Conservation (phyloP, 2,329 filamentous ascomycete genomes). For the Graphium sp. region DNA sequence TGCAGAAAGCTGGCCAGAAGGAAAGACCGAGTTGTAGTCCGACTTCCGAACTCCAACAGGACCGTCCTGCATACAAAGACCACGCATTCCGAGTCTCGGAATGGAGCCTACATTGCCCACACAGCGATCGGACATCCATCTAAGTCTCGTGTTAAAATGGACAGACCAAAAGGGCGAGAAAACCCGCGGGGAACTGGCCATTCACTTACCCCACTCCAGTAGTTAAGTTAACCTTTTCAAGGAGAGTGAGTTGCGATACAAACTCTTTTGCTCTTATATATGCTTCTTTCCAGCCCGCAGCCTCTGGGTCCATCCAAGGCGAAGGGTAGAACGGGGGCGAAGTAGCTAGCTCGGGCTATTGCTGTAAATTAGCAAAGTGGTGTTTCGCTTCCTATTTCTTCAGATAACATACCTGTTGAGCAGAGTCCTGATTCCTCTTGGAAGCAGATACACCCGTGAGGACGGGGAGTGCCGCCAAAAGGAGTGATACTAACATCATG, state of each 20-base stretch:
- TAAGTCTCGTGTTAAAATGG: conserved; percentile 5
- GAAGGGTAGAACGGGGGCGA: conserved; percentile 62
- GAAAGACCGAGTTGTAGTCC: conserved; percentile 71
- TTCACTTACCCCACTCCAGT: conserved; percentile 66
- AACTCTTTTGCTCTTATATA: conserved; percentile 63
- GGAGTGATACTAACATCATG: no score
- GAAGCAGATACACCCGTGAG: no score
- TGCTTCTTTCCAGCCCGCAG: conserved; percentile 56
- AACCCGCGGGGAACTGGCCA: background rate
- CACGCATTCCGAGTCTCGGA: conserved; percentile 50
- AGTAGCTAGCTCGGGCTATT: conserved; percentile 15
- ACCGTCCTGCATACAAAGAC: conserved; percentile 75
- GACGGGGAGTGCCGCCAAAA: no score
- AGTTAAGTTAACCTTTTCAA: conserved; percentile 89
- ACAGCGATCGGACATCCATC: conserved; percentile 44
- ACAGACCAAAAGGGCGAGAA: no score
- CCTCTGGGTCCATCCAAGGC: conserved; percentile 66
- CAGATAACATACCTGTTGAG: no score
- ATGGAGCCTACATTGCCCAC: conserved; percentile 62
- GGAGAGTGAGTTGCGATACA: conserved; percentile 65
- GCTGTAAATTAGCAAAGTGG: no score
- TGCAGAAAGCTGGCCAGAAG: conserved; percentile 61
- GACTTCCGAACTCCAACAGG: conserved; percentile 63
- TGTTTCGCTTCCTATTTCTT: no score
- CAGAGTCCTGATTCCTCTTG: no score